phyloP scores from a whole-genome alignment of 768 basidiomycete genomes.

The Coprinopsis sp. region DNA sequence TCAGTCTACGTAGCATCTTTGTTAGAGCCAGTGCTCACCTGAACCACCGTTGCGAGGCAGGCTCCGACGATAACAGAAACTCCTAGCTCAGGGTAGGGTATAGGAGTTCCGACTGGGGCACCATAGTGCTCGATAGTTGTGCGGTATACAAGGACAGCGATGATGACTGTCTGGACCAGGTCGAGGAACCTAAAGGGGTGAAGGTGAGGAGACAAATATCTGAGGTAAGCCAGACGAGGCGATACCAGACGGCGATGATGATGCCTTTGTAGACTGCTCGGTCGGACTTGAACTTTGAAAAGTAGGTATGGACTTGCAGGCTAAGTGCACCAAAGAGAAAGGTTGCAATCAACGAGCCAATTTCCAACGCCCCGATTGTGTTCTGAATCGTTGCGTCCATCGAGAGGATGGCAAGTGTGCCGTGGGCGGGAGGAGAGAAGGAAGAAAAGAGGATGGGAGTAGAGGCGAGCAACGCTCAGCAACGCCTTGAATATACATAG shows the following conservation, averaged over 20 bases:
- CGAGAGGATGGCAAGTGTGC: no score
- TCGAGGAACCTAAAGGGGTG: slow-evolving; percentile 5
- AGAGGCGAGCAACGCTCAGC: not conserved
- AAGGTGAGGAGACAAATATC: not conserved
- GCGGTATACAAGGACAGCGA: slow-evolving; percentile 6
- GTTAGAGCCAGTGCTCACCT: not conserved
- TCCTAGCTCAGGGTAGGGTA: slow-evolving; percentile 3
- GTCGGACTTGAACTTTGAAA: slow-evolving; percentile 5
- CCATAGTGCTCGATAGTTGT: not conserved
- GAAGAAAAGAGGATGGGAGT: not conserved
- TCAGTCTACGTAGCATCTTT: not conserved
- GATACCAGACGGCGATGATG: not conserved
- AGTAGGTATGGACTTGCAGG: slow-evolving; percentile 11
- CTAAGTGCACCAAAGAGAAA: slow-evolving; percentile 15
- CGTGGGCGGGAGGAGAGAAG: not conserved
- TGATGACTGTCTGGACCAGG: slow-evolving; percentile 6
- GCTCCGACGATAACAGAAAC: slow-evolving; percentile 1
- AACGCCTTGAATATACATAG: no score
- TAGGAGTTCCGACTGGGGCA: not conserved
- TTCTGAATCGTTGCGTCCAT: not conserved
- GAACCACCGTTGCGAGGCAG: slow-evolving; percentile 4
- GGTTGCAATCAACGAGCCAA: slow-evolving; percentile 12
- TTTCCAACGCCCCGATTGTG: slow-evolving; percentile 14
- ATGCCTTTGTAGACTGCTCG: not conserved
- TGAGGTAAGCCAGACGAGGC: not conserved